Conservation (phyloP, 2,329 filamentous ascomycete genomes). For the Cladosporium sphaerospermum region DNA sequence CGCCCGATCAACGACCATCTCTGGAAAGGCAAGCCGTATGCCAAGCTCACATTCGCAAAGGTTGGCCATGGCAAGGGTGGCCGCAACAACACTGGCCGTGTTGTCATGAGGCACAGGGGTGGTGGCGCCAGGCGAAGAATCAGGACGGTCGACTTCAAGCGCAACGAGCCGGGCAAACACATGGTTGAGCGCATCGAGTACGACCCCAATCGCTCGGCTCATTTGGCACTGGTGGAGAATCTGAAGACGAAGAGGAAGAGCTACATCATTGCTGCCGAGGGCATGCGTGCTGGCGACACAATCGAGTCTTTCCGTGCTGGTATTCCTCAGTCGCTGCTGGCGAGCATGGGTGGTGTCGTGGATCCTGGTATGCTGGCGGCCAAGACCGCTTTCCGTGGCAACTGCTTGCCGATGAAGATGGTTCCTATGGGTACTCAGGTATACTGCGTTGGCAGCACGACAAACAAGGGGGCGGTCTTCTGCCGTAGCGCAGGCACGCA, state of each 20-base stretch:
- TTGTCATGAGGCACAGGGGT: conserved; percentile 87
- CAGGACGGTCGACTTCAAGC: conserved; percentile 81
- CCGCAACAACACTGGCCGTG: conserved; percentile 75
- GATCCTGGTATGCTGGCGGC: conserved; percentile 95
- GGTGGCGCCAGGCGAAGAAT: conserved; percentile 90
- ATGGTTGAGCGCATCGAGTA: conserved; percentile 92
- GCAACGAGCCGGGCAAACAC: conserved; percentile 73
- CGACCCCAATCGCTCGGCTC: conserved; percentile 85
- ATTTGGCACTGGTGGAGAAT: conserved; percentile 80
- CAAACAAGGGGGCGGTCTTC: conserved; percentile 73
- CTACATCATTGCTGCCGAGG: conserved; percentile 94
- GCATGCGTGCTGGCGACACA: conserved; percentile 82
- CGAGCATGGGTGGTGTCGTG: conserved; percentile 84
- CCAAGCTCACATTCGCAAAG: conserved; percentile 81
- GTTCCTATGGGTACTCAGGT: conserved; percentile 90
- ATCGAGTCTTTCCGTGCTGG: conserved; percentile 88
- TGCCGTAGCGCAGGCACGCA: conserved; percentile 93
- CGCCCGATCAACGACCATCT: conserved; percentile 93
- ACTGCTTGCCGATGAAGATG: conserved; percentile 92
- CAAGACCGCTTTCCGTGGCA: conserved; percentile 88
- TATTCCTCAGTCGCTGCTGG: conserved; percentile 78
- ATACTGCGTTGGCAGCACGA: conserved; percentile 76
- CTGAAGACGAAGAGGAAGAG: conserved; percentile 68
- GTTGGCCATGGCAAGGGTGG: conserved; percentile 91
- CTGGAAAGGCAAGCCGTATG: conserved; percentile 83